Conservation (phyloP, 257 asterid species). For the Verbena officinalis region DNA sequence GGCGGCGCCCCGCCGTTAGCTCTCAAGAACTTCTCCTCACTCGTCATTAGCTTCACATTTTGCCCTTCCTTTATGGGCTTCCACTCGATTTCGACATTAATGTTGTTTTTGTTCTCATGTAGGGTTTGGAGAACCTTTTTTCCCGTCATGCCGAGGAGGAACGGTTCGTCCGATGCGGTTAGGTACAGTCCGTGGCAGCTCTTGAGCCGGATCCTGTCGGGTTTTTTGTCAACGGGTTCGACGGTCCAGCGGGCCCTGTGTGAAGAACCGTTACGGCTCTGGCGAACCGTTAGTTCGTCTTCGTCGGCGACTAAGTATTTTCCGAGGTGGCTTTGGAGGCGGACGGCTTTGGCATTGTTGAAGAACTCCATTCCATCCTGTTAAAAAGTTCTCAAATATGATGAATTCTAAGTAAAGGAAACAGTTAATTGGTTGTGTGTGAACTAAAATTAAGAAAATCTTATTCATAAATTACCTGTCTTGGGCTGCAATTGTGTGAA, state of each 20-base stretch:
- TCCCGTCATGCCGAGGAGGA: conserved; percentile 78
- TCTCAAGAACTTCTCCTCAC: conserved; percentile 68
- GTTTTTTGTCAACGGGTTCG: conserved; percentile 57
- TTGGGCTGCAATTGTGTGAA: neutral
- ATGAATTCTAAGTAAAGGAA: no score
- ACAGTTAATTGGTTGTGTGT: no score
- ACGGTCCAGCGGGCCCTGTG: conserved; percentile 66
- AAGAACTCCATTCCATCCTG: conserved; percentile 64
- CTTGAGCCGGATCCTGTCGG: conserved; percentile 51
- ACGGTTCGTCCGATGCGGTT: conserved; percentile 61
- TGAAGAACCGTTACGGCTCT: conserved; percentile 63
- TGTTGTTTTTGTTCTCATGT: conserved; percentile 28
- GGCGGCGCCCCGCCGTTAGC: conserved; percentile 84
- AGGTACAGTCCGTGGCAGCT: conserved; percentile 75
- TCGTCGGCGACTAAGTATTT: conserved; percentile 67
- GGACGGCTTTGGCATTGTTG: conserved; percentile 52
- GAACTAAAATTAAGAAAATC: no score
- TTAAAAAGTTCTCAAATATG: no score
- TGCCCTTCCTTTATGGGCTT: conserved; percentile 70
- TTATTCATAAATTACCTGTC: conserved; percentile 29
- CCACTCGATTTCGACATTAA: conserved; percentile 53
- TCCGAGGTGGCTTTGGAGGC: conserved; percentile 64
- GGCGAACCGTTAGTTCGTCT: conserved; percentile 62
- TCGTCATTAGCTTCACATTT: conserved; percentile 59
- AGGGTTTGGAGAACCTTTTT: conserved; percentile 58